A percentile compares a stretch with the other conserved stretches of the same genome.
These are phyloP conservation scores for Ustilago tritici DNA, from an alignment of 1,284 basidiomycete species.

Conservation along the genomic window DNA sequence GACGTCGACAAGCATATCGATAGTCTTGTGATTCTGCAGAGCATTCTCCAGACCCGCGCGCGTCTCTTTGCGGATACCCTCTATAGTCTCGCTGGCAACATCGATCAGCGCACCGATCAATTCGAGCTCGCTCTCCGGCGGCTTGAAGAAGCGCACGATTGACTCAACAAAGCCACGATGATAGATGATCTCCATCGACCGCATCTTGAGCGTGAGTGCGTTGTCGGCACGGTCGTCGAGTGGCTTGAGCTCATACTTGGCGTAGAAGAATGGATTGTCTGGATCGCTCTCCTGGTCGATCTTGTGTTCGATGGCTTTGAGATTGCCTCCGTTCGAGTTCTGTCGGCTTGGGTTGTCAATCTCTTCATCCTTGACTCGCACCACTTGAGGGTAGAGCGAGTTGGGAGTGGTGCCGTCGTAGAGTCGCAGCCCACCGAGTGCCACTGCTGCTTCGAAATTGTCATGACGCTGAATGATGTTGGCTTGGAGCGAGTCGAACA, in stretches of 20 bases:
- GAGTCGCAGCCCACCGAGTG: conserved; percentile 88
- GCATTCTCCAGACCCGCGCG: conserved; percentile 94
- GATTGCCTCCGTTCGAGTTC: conserved; percentile 44
- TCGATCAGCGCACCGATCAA: conserved; percentile 80
- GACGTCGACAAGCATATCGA: conserved; percentile 95
- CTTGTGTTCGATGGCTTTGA: conserved; percentile 63
- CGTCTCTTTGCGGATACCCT: conserved; percentile 94
- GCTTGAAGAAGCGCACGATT: conserved; percentile 91
- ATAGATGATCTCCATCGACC: conserved; percentile 98
- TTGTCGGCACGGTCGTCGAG: conserved; percentile 93
- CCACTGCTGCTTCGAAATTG: conserved; percentile 84
- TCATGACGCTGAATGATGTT: conserved; percentile 87
- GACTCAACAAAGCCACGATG: conserved; percentile 94
- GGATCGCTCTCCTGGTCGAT: conserved; percentile 65
- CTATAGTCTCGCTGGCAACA: conserved; percentile 92
- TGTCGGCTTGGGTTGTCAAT: conserved; percentile 45
- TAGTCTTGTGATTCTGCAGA: conserved; percentile 90
- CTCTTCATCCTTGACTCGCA: conserved; percentile 82
- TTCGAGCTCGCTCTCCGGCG: conserved; percentile 93
- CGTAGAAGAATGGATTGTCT: conserved; percentile 86
- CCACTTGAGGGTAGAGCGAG: conserved; percentile 90
- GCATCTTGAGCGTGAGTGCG: conserved; percentile 88
- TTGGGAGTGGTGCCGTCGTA: conserved; percentile 88
- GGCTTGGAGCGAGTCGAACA: conserved; percentile 90
- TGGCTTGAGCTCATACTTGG: conserved; percentile 93